phyloP scores from a whole-genome alignment of 208 protist genomes.

The Tritrichomonas musculus region DNA sequence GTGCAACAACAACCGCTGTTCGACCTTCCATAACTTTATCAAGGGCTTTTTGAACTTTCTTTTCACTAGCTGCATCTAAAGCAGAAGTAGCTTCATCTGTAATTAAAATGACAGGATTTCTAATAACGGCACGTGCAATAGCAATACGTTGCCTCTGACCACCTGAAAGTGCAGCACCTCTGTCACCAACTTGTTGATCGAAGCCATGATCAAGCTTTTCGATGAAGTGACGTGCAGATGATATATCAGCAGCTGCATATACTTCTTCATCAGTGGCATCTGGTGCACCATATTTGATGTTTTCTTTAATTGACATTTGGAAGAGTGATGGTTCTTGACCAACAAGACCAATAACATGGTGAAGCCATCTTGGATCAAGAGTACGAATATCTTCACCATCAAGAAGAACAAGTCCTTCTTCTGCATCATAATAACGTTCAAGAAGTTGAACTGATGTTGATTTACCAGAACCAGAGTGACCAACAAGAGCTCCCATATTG shows the following conservation, averaged over 20 bases:
- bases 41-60: conserved; percentile 67
- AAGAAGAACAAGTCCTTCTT: conserved; percentile 68
- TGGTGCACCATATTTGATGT: conserved; percentile 52
- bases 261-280: conserved; percentile 14
- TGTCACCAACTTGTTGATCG: not conserved
- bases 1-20: conserved; percentile 76
- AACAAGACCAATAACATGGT: conserved; percentile 75
- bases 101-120: conserved; percentile 1
- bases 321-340: conserved; percentile 92
- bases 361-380: conserved; percentile 67
- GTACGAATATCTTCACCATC: conserved; percentile 72
- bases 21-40: conserved; percentile 63
- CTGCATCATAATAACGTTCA: conserved; percentile 82
- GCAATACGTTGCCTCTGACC: conserved; percentile 47
- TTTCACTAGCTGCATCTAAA: conserved; percentile 71
- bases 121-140: conserved; percentile 2
- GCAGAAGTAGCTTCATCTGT: conserved; percentile 60
- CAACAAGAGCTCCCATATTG: conserved; percentile 45
- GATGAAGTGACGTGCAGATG: not conserved
- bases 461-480: conserved; percentile 41
- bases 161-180: conserved; percentile 37
- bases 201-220: not conserved
- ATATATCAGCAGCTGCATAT: not conserved
- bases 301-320: conserved; percentile 50
- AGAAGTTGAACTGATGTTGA: conserved; percentile 60